Base-by-base conservation (phyloP, 371 early-diverging fungal species). In the Mortierella polycephala region DNA sequence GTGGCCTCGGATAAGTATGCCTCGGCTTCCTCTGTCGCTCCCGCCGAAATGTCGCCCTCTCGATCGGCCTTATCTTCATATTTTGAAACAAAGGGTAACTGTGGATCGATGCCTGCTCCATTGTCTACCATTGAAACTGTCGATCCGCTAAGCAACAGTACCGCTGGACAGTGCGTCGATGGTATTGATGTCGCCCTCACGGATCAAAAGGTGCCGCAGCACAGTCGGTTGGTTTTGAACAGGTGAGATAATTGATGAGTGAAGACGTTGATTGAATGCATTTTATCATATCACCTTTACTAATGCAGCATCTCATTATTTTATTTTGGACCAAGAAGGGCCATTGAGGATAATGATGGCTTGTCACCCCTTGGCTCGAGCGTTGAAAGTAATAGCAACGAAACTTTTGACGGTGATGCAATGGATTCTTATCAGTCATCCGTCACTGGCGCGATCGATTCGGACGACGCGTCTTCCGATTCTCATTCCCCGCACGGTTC, bases 331-430 rank as follows among this genome's bases (percentile, higher is more conserved):
- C 47, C 40, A 49, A 40, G 40, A 30, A 62, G 52, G 49, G 41
- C 56, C 10, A 62, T 51, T 54, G 57, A 57, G 14, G 53, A 57
- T 37, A 46, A 58, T 13, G 60, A 60, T 45, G 41, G 42, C 11
- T 58, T 51, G 21, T 73, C 63, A 51, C 66, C 66, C 40, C 42
- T 73, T 42, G 62, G 59, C 20, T 67, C 73, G 10, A 62, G 67
- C 37, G 63, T 62, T 6, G 63, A 67, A 5, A 71, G 62, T 42
- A 61, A 41, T 30, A 57, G 52, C 50, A 61, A 67, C 52, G 62
- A 47, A 12, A 37, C 58, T 37, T 72, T 67, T 66, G 73, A 72
- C 18, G 60, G 62, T 49, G 67, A 67, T 44, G 63, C 58, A 7
- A 73, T 73, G 74, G 62, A 67, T 37, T 64, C 67, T 14, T 57